These are phyloP conservation scores for Gossypium rotundifolium DNA, from an alignment of 345 rosid species.

Conservation along the genomic window DNA sequence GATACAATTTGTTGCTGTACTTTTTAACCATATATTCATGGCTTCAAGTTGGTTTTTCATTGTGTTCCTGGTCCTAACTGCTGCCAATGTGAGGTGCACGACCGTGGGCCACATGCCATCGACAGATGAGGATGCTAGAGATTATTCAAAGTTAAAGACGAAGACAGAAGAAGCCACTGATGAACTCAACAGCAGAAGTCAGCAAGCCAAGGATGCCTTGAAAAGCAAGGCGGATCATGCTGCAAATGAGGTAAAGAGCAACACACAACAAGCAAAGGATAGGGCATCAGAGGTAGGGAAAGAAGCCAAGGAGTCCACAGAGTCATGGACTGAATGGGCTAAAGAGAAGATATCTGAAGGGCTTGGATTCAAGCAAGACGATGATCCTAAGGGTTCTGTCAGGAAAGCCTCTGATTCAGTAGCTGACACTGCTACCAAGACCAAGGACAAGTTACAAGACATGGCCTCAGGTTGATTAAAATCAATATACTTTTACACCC, in stretches of 20 bases:
- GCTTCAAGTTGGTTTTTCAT: slow-evolving; percentile 14
- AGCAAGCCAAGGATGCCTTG: neutral
- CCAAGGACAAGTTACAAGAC: slow-evolving; percentile 28
- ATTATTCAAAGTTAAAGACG: slow-evolving; percentile 2
- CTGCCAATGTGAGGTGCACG: slow-evolving; percentile 9
- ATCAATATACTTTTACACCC: neutral
- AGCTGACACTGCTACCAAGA: slow-evolving; percentile 17
- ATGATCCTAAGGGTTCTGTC: slow-evolving; percentile 20
- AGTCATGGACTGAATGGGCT: slow-evolving; percentile 52
- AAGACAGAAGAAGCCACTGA: neutral
- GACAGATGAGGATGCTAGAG: slow-evolving; percentile 12
- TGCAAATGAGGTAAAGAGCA: neutral
- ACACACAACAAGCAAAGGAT: slow-evolving; percentile 6
- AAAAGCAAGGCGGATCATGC: neutral
- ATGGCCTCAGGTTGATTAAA: slow-evolving; percentile 29
- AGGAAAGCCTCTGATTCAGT: slow-evolving; percentile 23
- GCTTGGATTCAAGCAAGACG: slow-evolving; percentile 35
- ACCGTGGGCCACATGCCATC: slow-evolving; percentile 23
- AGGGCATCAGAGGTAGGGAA: slow-evolving; percentile 9
- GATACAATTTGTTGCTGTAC: neutral
- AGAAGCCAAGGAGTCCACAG: slow-evolving; percentile 27
- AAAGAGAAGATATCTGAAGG: slow-evolving; percentile 44
- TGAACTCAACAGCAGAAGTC: neutral
- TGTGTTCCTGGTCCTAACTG: slow-evolving; percentile 1
- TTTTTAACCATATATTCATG: neutral